Evolutionary conservation across 805 yeast genomes (phyloP), one percentile per base, ranked within the genome.

Genomic region (Monosporozyma aerobia): DNA sequence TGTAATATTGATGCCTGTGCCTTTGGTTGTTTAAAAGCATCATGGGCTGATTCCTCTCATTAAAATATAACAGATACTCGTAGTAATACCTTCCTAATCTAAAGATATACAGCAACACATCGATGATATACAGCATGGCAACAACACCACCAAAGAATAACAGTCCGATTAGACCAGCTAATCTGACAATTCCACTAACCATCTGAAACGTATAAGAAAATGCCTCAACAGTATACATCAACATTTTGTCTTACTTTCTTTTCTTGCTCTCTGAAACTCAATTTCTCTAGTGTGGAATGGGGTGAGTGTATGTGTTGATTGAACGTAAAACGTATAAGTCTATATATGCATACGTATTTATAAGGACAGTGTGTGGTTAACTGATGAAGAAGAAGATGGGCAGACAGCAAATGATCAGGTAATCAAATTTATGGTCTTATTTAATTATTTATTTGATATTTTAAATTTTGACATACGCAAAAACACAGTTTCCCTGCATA

Each of bases 71-170:
- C 7, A 19, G 7, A 39, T 39, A 39, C 19, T 39, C 43, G 19
- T 39, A 39, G 19, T 29, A 41, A 49, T 46, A 51, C 29, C 43
- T 45, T 22, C 30, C 9, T 16, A 54, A n/a, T 44, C 56, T 45
- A 25, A 40, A 44, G 9, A 49, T 43, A 39, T 54, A 54, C 11
- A 54, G 14, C 10, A 48, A 22, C 2, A 41, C 10, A 49, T 54
- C 56, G 29, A 54, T 30, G 3, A 29, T 14, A 41, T 51, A 54
- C 2, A 54, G 25, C 8, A 30, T 16, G 4, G 48, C 19, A 14
- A 54, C 39, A 3, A 51, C 47, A 2, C 40, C 22, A 19, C 35
- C 35, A 14, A 45, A 45, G 13, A 45, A 45, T n/a, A 33, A 11
- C 10, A 45, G 33, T 4, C 48, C 48, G 19, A 19, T 19, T 19